Conservation (phyloP, 1,139 yeast genomes). For the Entelexis paramagnoliae region DNA sequence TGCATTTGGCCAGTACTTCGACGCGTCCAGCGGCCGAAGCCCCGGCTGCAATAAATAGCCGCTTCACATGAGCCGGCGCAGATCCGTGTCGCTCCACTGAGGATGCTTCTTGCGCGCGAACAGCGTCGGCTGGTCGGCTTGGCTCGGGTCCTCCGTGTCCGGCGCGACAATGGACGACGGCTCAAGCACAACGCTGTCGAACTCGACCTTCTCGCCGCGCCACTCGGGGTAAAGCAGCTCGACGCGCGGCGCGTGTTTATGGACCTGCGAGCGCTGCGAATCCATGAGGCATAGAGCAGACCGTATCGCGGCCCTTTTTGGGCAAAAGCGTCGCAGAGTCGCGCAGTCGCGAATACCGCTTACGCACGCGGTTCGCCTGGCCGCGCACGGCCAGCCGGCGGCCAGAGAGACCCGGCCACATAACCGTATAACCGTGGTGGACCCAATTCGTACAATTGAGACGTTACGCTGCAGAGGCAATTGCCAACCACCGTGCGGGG, state of each 20-base stretch:
- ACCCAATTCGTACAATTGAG: too few relatives aligned
- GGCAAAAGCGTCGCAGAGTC: too few relatives aligned
- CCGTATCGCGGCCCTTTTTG: neutral
- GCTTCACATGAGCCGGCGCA: conserved; percentile 22
- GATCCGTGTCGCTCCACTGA: conserved; percentile 32
- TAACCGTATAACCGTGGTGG: too few relatives aligned
- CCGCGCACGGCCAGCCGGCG: too few relatives aligned
- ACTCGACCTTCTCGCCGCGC: conserved; percentile 30
- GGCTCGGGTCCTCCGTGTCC: conserved; percentile 31
- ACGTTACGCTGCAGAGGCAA: too few relatives aligned
- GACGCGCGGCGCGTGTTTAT: conserved; percentile 28
- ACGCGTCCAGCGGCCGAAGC: too few relatives aligned
- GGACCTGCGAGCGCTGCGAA: conserved; percentile 32
- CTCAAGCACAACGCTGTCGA: conserved; percentile 28
- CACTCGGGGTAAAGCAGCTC: conserved; percentile 31
- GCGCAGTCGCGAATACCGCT: too few relatives aligned
- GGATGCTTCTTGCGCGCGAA: conserved; percentile 23
- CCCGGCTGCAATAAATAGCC: too few relatives aligned
- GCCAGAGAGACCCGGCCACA: too few relatives aligned
- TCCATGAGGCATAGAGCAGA: conserved; percentile 25
- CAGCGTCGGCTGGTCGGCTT: conserved; percentile 25
- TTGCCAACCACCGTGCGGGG: too few relatives aligned
- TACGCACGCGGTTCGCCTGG: too few relatives aligned
- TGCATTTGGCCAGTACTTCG: too few relatives aligned
- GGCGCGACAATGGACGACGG: conserved; percentile 25